Evolutionary conservation across 371 early-diverging fungal genomes (phyloP).

Genomic region (Lichtheimia ramosa): DNA sequence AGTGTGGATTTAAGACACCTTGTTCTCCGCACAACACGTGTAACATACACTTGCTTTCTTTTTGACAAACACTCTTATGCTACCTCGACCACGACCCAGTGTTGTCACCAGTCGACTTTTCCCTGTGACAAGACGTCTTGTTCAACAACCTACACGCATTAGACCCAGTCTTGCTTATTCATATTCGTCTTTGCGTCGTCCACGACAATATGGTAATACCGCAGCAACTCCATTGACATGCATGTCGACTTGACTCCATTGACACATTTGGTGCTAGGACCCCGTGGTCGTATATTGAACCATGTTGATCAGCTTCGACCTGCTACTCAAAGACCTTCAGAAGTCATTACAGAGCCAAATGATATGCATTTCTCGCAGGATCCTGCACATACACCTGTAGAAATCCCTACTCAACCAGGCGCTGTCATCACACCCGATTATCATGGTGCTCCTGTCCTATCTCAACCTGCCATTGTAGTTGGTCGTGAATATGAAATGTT

Average conservation of each 20-base stretch:
- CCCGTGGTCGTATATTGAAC: conserved; percentile 36
- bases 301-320: conserved; percentile 27
- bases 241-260: too few relatives aligned
- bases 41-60: too few relatives aligned
- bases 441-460: conserved; percentile 43
- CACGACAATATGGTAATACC: conserved; percentile 16
- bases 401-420: conserved; percentile 29
- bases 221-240: neutral
- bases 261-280: conserved; percentile 20
- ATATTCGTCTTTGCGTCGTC: conserved; percentile 16
- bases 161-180: neutral
- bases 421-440: conserved; percentile 37
- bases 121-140: too few relatives aligned
- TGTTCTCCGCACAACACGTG: too few relatives aligned
- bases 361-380: conserved; percentile 8
- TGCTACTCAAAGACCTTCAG: neutral
- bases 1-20: too few relatives aligned
- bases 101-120: neutral
- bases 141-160: too few relatives aligned
- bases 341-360: neutral
- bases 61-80: neutral
- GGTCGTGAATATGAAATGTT: conserved; percentile 83
- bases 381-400: conserved; percentile 26
- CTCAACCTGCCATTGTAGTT: conserved; percentile 68
- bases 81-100: conserved; percentile 2